Base-by-base conservation (phyloP, 2,329 filamentous ascomycete species). In the Fusarium buharicum region DNA sequence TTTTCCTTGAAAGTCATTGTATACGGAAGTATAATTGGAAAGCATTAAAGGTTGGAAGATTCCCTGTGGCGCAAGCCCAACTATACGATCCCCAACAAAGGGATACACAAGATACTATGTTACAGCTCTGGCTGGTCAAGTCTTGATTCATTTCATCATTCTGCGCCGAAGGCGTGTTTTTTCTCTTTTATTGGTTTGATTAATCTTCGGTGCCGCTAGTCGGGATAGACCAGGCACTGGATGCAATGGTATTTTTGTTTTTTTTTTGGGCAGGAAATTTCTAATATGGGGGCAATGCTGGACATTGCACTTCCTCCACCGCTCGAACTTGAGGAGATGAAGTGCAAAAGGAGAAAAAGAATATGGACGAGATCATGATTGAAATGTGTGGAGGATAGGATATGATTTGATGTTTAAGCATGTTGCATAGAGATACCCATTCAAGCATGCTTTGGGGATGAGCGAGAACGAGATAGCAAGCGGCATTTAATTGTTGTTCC, bases 351-450 rank as follows among this genome's bases (percentile, higher is more conserved):
- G 50, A 22, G 30, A 47, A 28, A 36, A 36, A 40, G 31, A 46
- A 38, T 33, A 36, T 13, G 31, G 50, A 60, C 20, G 59, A 41
- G 48, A 49, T 62, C 50, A 70, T 54, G 67, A 64, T 69, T 69
- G 65, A 71, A 67, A 62, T 46, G 56, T 62, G 51, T 39, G 60
- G 67, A 63, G 65, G 59, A 67, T 59, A 60, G 45, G 64, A 69
- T 51, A 65, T 66, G 44, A 63, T 60, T 65, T 66, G 43, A 63
- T 59, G 34, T 63, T 64, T 52, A 38, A 63, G 60, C 67, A 70
- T 70, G 69, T 70, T 70, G 66, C 62, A 73, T 73, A 73, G 67
- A 73, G 71, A 73, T 73, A 73, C 71, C 71, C 71, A 70, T 61
- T 66, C 49, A 24, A 24, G 22, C 22, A 62, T 70, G 53, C 57